phyloP scores from a whole-genome alignment of 2,329 filamentous ascomycete species.

The Cordyceps sp. region DNA sequence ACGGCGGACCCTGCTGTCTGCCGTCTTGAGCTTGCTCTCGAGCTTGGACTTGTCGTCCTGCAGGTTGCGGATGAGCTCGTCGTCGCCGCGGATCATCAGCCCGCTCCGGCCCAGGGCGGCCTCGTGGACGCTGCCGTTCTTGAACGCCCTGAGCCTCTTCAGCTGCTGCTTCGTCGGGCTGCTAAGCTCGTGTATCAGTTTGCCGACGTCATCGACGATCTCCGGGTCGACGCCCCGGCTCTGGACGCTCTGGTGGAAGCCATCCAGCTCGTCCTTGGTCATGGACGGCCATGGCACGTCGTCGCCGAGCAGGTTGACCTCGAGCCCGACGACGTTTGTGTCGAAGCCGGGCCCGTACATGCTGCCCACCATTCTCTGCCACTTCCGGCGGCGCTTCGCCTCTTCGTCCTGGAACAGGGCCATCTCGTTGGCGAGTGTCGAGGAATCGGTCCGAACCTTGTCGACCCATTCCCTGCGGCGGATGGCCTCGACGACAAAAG shows the following conservation, averaged over 20 bases:
- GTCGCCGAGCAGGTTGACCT: constrained; percentile 71
- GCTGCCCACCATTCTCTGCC: constrained; percentile 72
- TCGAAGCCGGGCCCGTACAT: constrained; percentile 54
- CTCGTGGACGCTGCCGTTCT: constrained; percentile 90
- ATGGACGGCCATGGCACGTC: constrained; percentile 67
- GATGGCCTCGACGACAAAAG: constrained; percentile 72
- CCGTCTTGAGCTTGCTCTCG: constrained; percentile 61
- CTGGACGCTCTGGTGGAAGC: constrained; percentile 52
- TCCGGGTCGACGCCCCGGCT: constrained; percentile 46
- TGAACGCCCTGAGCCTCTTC: constrained; percentile 82
- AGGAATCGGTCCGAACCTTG: constrained; percentile 76
- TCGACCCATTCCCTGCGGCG: constrained; percentile 80
- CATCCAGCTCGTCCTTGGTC: constrained; percentile 57
- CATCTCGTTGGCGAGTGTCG: constrained; percentile 82
- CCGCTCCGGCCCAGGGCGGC: constrained; percentile 76
- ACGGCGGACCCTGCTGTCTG: constrained; percentile 76
- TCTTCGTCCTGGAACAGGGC: constrained; percentile 87
- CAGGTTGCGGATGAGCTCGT: constrained; percentile 61
- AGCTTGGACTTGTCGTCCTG: constrained; percentile 67
- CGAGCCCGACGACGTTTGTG: constrained; percentile 56
- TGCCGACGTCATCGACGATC: constrained; percentile 54
- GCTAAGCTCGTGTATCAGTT: constrained; percentile 64
- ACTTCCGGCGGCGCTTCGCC: constrained; percentile 70
- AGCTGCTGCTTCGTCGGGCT: constrained; percentile 73
- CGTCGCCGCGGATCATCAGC: constrained; percentile 70